Percentiles rank a stretch among this genome's conserved stretches.
Conservation (phyloP, 352 stramenopile species). For the Phytophthora uliginosa region DNA sequence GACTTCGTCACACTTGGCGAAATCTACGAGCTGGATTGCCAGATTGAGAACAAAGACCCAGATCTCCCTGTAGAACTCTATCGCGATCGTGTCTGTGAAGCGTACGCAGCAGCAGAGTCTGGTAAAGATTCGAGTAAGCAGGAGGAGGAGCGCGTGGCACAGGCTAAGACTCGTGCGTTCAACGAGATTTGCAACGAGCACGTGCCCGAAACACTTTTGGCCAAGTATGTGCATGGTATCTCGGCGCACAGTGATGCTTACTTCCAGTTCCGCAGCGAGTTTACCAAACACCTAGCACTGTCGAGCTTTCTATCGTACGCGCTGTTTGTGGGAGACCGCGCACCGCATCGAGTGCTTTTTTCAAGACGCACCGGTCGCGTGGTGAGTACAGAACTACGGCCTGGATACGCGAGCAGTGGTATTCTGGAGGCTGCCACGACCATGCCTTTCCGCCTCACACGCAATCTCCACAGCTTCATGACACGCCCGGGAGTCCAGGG, state of each 20-base stretch:
- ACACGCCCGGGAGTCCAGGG: slow-evolving; percentile 87
- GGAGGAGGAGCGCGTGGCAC: slow-evolving; percentile 70
- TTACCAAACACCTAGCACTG: slow-evolving; percentile 88
- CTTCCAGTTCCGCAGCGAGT: slow-evolving; percentile 90
- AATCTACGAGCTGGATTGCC: slow-evolving; percentile 87
- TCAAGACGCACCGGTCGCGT: slow-evolving; percentile 82
- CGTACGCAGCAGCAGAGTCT: slow-evolving; percentile 52
- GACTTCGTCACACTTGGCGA: slow-evolving; percentile 90
- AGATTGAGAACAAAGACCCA: slow-evolving; percentile 73
- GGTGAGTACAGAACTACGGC: slow-evolving; percentile 88
- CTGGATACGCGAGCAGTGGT: slow-evolving; percentile 84
- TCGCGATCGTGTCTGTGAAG: slow-evolving; percentile 76
- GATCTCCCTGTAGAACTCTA: slow-evolving; percentile 87
- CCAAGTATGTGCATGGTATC: slow-evolving; percentile 88
- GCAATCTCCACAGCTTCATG: slow-evolving; percentile 92
- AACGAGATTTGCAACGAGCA: slow-evolving; percentile 83
- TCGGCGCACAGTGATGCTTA: slow-evolving; percentile 81
- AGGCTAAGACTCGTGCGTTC: slow-evolving; percentile 79
- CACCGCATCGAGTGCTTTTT: slow-evolving; percentile 88
- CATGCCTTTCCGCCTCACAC: slow-evolving; percentile 92
- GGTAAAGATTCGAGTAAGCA: slow-evolving; percentile 51
- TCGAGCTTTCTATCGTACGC: slow-evolving; percentile 90
- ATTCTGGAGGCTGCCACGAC: slow-evolving; percentile 83
- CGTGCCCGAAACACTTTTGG: slow-evolving; percentile 86
- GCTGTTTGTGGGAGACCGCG: slow-evolving; percentile 87